Percentiles rank a stretch among this genome's conserved stretches.
phyloP scores from a whole-genome alignment of 2,329 filamentous ascomycete genomes.

The Cadophora sp. region DNA sequence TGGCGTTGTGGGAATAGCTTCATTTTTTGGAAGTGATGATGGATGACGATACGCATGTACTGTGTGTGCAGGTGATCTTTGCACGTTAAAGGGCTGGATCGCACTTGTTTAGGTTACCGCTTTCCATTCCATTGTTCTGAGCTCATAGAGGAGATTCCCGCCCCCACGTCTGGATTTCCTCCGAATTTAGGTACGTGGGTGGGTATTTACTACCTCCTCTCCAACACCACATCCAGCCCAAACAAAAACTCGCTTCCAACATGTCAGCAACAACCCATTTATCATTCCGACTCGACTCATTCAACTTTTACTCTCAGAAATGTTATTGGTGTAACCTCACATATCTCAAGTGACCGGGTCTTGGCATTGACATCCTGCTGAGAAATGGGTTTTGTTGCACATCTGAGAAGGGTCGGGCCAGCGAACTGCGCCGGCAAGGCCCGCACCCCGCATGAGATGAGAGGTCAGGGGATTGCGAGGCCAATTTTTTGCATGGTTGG shows the following conservation, averaged over 20 bases:
- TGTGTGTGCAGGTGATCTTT: not conserved
- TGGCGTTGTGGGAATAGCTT: not conserved
- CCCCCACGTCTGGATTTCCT: not conserved
- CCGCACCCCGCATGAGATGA: constrained; percentile 12
- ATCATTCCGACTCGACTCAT: no score
- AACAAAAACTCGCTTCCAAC: no score
- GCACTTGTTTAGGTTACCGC: not conserved
- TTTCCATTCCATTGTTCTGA: not conserved
- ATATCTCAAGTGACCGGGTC: not conserved
- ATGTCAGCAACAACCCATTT: no score
- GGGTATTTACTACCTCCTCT: no score
- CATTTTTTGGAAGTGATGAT: not conserved
- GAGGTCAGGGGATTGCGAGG: not conserved
- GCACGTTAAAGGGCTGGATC: no score
- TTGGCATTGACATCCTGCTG: not conserved
- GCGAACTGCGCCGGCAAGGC: constrained; percentile 5
- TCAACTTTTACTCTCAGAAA: no score
- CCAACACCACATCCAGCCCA: no score
- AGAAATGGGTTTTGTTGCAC: constrained; percentile 3
- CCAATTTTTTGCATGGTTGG: not conserved
- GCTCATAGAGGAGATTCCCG: not conserved
- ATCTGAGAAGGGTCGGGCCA: constrained; percentile 14
- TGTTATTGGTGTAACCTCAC: not conserved
- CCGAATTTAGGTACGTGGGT: no score
- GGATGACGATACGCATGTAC: not conserved